Evolutionary conservation across 202 grass and related monocot species (phyloP), one percentile per base, ranked within the genome.

Genomic region (Schoenoplectus tabernaemontani): DNA sequence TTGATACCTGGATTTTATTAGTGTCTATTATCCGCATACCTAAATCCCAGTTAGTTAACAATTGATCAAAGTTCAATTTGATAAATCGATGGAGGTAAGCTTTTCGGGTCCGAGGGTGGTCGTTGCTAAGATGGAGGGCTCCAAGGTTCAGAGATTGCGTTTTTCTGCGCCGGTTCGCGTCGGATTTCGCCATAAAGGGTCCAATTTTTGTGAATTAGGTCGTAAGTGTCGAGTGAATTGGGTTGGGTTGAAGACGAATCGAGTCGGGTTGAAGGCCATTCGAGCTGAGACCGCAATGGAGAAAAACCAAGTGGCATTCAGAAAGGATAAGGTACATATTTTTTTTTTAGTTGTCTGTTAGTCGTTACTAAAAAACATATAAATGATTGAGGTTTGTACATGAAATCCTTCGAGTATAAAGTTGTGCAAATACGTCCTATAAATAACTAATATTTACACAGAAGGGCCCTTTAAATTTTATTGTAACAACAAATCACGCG

Each of bases 21-120:
- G 44, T 4, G 43, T 73, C 43, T 8, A 4, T 61, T 76, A 22
- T 36, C 28, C 34, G 10, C 9, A 32, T 81, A 34, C 47, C 23
- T 34, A 24, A 62, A 74, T 72, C 15, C 23, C 19, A 48, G 67
- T 47, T 4, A 26, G 3, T 68, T 11, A 51, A 38, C 8, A 23
- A 43, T 82, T 26, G 81, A 72, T 59, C 7, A 16, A 47, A 82
- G 75, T 50, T 54, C 4, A 42, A 11, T 36, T 58, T 78, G 51
- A 20, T 5, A 33, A 9, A 26, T 42, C n/a, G 48, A 89, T 89
- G 90, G 79, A 77, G 51, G 63, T 81, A 39, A 33, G 57, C 64
- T 44, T 63, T 3, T 24, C 7, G 23, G 57, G 48, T 47, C 80
- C 28, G 59, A 71, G 34, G 64, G 57, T 41, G 70, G 38, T 42